Evolutionary conservation across 2,329 filamentous ascomycete species (phyloP), one percentile per base, ranked within the genome.

Genomic region (Fusarium sambucinum): DNA sequence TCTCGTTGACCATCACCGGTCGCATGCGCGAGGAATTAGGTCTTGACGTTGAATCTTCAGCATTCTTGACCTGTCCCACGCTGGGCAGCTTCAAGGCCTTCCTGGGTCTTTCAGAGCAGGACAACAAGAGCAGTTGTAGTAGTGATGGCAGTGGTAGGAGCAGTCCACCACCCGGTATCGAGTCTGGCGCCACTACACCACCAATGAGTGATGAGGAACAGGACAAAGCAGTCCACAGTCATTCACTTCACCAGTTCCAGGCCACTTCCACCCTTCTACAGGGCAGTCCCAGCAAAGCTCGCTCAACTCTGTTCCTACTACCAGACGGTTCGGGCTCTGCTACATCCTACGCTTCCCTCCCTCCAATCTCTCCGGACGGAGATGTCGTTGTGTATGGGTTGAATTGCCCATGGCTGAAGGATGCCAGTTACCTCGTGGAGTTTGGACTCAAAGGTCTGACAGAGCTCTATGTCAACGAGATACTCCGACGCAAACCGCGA

Each of bases 401-500:
- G 6, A 89, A 89, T 74, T 90, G 86, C 67, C 88, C 88, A 4
- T 90, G 87, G 80, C 87, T 89, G 83, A 89, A 88, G 76, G 82
- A 80, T 2, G 87, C 88, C 1, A 81, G 86, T 55, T 82, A 86
- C 27, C 83, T 88, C 63, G 83, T 86, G 30, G 76, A 81, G 35
- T 69, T 61, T 19, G 66, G 62, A 9, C 46, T 73, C 17, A 21
- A 30, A 12, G 66, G 73, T 16, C 51, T 72, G 10, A 65, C 72
- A 2, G 69, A 69, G 50, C 82, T 86, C 69, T 89, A 71, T 40
- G 72, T 78, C 38, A 80, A 84, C 6, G 90, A 93, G 78, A 91
- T 93, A 78, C 89, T 88, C 77, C 86, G 88, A 7, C 89, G 90
- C 51, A 90, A 93, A 77, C 88, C 90, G 5, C 74, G 81, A 23